Evolutionary conservation across 768 basidiomycete species (phyloP).

Genomic region (Boletellus ananas): DNA sequence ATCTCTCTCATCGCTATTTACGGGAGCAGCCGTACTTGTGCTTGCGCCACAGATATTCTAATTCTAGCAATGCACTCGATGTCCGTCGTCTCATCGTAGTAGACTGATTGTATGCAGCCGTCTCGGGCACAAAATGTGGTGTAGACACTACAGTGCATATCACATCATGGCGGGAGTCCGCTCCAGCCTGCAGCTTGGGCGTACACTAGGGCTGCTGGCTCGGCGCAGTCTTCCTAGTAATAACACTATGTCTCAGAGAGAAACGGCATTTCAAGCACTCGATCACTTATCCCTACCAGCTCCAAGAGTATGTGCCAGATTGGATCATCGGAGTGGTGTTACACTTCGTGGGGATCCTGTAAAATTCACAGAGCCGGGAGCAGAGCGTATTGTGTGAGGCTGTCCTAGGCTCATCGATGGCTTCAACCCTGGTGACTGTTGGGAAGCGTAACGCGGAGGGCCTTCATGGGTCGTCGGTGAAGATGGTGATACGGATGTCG

Average conservation of each 20-base stretch:
- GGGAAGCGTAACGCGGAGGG: constrained; percentile 18
- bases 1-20: not conserved
- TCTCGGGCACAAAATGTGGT: constrained; percentile 9
- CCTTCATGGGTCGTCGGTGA: constrained; percentile 29
- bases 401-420: constrained; percentile 9
- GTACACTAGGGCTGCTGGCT: not conserved
- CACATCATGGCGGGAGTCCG: not conserved
- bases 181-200: not conserved
- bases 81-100: constrained; percentile 14
- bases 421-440: constrained; percentile 17
- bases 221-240: not conserved
- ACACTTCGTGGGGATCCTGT: constrained; percentile 19
- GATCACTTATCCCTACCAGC: not conserved
- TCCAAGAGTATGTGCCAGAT: not conserved
- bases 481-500: constrained; percentile 50
- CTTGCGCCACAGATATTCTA: not conserved
- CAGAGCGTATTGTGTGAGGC: constrained; percentile 10
- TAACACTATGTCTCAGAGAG: not conserved
- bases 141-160: constrained; percentile 12
- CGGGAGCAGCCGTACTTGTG: not conserved
- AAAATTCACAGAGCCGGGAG: constrained; percentile 16
- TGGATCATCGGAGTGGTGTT: constrained; percentile 24
- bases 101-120: constrained; percentile 15
- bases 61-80: constrained; percentile 2
- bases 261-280: constrained; percentile 1